Evolutionary conservation across 2,329 filamentous ascomycete species (phyloP).

Genomic region (Rasamsonia emersonii): DNA sequence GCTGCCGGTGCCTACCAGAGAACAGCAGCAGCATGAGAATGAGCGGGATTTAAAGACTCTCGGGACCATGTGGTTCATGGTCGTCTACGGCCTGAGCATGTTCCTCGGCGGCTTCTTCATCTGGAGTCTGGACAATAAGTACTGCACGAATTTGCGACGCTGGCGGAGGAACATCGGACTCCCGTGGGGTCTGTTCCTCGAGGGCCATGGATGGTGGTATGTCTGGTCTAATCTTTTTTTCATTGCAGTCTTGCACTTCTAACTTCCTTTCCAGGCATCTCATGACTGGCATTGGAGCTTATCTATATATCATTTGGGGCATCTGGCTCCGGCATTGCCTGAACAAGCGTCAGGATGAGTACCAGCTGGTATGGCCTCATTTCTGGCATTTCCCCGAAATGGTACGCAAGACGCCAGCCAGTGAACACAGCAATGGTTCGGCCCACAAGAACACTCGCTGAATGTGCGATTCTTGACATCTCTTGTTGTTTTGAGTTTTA

Average conservation of each 20-base stretch:
- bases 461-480: no score
- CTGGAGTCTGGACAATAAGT: conserved; percentile 73
- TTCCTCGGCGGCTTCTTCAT: conserved; percentile 69
- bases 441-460: conserved; percentile 23
- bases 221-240: conserved; percentile 14
- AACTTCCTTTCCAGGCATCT: conserved; percentile 50
- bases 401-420: conserved; percentile 22
- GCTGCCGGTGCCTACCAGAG: conserved; percentile 33
- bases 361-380: conserved; percentile 60
- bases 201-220: conserved; percentile 66
- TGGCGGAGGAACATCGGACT: conserved; percentile 63
- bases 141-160: conserved; percentile 55
- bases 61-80: conserved; percentile 67
- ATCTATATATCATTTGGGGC: conserved; percentile 77
- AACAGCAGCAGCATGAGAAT: conserved; percentile 42
- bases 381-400: conserved; percentile 51
- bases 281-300: conserved; percentile 73
- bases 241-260: conserved; percentile 1
- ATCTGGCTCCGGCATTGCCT: conserved; percentile 72
- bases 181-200: conserved; percentile 70
- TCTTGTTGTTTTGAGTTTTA: no score
- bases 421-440: conserved; percentile 14
- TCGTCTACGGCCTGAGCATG: conserved; percentile 56
- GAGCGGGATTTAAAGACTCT: conserved; percentile 49
- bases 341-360: conserved; percentile 64